Base-by-base conservation (phyloP, 805 yeast genomes). In the Henningerozyma blattae region DNA sequence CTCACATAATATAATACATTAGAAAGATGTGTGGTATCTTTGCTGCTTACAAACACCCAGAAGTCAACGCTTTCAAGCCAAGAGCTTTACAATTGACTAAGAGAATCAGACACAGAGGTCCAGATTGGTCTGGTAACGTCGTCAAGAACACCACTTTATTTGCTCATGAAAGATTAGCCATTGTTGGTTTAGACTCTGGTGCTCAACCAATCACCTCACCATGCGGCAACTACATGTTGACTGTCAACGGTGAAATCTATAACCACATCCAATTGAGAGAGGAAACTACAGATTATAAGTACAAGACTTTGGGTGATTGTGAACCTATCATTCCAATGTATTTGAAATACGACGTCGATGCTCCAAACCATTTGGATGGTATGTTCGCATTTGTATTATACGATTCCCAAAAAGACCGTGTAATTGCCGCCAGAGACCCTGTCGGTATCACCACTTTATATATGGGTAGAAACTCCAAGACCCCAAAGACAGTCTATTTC, bases 1-100 rank as follows among this genome's bases (percentile, higher is more conserved):
- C 4, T 34, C 15, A 25, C 18, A 20, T 38, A 53, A n/a, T n/a
- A n/a, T n/a, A n/a, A n/a, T n/a, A n/a, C n/a, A n/a, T n/a, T n/a
- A n/a, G n/a, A n/a, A n/a, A 31, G 27, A 91, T 91, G 98, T 91
- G 98, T 78, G 98, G 98, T 65, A 91, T 91, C 53, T 91, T 84
- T 56, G 96, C 96, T 42, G 86, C 93, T 32, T 84, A 71, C 63
- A 77, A 69, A 61, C 89, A 83, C 54, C 79, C 77, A 28, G 81
- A 85, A 45, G 78, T 82, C 40, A 77, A 78, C 48, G 64, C 67
- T 35, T 91, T 82, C 71, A 89, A 87, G 63, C 72, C 77, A 42
- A 77, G 77, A 56, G 97, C 97, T 30, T 69, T 91, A 42, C 93
- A 84, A 59, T 70, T 84, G 58, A 72, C 97, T 42, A 89, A 85